Evolutionary conservation across 1,284 basidiomycete species (phyloP).

Genomic region (Marasmius fiardii): DNA sequence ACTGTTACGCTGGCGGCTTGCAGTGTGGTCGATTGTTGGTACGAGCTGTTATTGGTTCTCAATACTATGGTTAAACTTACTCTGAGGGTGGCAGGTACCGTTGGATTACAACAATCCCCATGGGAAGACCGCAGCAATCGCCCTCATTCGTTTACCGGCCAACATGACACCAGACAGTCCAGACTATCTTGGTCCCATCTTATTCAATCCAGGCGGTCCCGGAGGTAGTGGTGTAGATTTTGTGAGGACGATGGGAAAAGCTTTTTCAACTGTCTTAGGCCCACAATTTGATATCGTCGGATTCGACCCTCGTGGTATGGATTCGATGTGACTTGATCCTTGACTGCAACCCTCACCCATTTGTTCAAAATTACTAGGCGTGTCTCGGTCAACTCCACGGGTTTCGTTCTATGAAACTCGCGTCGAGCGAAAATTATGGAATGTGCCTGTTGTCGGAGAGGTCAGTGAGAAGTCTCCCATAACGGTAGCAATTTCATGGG

Average conservation of each 20-base stretch:
- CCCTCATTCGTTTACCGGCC: constrained; percentile 30
- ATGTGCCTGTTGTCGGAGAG: constrained; percentile 16
- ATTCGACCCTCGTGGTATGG: no score
- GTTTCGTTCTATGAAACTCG: constrained; percentile 29
- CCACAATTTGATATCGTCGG: constrained; percentile 45
- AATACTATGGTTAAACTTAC: not conserved
- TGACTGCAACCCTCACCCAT: not conserved
- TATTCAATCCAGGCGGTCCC: constrained; percentile 53
- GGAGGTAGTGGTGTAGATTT: no score
- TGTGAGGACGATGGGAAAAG: constrained; percentile 23
- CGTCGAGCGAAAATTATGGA: constrained; percentile 29
- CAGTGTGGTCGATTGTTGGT: constrained; percentile 14
- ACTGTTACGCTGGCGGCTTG: constrained; percentile 8
- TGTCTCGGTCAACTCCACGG: constrained; percentile 30
- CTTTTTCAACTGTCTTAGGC: constrained; percentile 35
- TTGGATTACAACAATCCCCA: constrained; percentile 21
- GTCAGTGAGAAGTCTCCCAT: constrained; percentile 20
- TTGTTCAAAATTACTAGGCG: constrained; percentile 17
- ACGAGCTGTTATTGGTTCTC: not conserved
- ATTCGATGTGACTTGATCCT: constrained; percentile 27
- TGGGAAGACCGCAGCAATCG: constrained; percentile 28
- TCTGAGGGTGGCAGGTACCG: not conserved
- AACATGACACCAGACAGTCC: constrained; percentile 17
- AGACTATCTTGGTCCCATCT: constrained; percentile 41
- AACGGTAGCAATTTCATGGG: constrained; percentile 25